Percentiles rank a stretch among this genome's conserved stretches.
Evolutionary conservation across 306 rosid genomes (phyloP).

Genomic region (Cucumis cinereus): DNA sequence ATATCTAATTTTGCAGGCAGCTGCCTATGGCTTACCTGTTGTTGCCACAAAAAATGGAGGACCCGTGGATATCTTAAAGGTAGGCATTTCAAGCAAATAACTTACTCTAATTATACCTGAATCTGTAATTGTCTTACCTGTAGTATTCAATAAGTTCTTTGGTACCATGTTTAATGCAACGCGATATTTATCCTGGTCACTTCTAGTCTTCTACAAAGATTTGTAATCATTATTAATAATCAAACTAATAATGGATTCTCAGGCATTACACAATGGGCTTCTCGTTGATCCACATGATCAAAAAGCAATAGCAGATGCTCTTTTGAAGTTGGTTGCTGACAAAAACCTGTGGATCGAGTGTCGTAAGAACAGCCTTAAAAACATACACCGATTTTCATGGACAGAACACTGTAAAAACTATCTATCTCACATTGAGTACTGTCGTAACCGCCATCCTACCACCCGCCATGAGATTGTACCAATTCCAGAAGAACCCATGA

Average conservation of each 20-base stretch:
- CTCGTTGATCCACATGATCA: slow-evolving; percentile 77
- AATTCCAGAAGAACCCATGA: slow-evolving; percentile 54
- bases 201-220: not conserved
- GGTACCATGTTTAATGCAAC: not conserved
- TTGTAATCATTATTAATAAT: not conserved
- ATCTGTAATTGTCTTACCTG: not conserved
- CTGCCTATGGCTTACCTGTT: slow-evolving; percentile 79
- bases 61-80: slow-evolving; percentile 75
- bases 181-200: not conserved
- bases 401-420: slow-evolving; percentile 74
- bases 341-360: slow-evolving; percentile 70
- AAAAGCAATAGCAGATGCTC: slow-evolving; percentile 62
- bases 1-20: slow-evolving; percentile 36
- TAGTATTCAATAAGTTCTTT: not conserved
- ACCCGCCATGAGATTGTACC: slow-evolving; percentile 49
- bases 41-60: slow-evolving; percentile 86
- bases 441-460: slow-evolving; percentile 44
- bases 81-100: slow-evolving; percentile 9
- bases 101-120: not conserved
- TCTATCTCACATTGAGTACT: slow-evolving; percentile 62
- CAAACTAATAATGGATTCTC: slow-evolving; percentile 1
- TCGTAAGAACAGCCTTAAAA: slow-evolving; percentile 61
- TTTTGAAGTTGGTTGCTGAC: slow-evolving; percentile 64
- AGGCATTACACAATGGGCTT: slow-evolving; percentile 68
- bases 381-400: slow-evolving; percentile 79